phyloP scores from a whole-genome alignment of 371 early-diverging fungal genomes.

The Mucor saturninus region DNA sequence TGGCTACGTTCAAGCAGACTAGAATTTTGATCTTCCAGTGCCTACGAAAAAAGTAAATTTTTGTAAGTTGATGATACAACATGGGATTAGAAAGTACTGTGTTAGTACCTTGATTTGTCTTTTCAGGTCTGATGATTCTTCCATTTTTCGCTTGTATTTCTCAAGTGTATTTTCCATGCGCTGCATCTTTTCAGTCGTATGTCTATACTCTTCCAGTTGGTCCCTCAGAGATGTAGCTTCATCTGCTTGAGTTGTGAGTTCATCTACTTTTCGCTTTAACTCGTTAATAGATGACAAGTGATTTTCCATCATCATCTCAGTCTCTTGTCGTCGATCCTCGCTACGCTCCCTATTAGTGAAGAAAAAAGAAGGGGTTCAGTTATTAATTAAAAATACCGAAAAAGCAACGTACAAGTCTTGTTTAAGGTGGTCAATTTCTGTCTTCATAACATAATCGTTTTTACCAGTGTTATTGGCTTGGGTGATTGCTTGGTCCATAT shows the following conservation, averaged over 20 bases:
- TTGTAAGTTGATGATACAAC: neutral
- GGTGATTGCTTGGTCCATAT: slow-evolving; percentile 71
- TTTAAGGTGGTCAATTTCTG: slow-evolving; percentile 90
- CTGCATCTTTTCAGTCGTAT: slow-evolving; percentile 84
- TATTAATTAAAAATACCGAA: neutral
- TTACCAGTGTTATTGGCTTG: slow-evolving; percentile 78
- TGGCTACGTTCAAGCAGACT: slow-evolving; percentile 72
- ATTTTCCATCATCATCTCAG: slow-evolving; percentile 64
- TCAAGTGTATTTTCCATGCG: slow-evolving; percentile 88
- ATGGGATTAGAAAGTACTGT: neutral
- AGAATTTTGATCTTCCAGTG: slow-evolving; percentile 83
- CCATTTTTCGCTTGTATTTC: slow-evolving; percentile 91
- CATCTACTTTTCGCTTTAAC: slow-evolving; percentile 67
- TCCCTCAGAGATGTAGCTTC: slow-evolving; percentile 77
- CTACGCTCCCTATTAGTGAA: slow-evolving; percentile 63
- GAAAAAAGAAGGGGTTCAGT: too few species aligned
- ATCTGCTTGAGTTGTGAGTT: slow-evolving; percentile 71
- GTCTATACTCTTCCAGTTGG: slow-evolving; percentile 87
- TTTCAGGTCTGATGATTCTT: slow-evolving; percentile 82
- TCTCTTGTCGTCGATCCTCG: slow-evolving; percentile 78
- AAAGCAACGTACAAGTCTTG: slow-evolving; percentile 71
- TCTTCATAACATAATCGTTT: slow-evolving; percentile 80
- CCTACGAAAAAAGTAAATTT: slow-evolving; percentile 23
- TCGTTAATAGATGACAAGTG: slow-evolving; percentile 69
- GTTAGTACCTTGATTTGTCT: slow-evolving; percentile 73